These are phyloP conservation scores for Fraxinus sp. DNA, from an alignment of 305 asterid species.

Conservation along the genomic window DNA sequence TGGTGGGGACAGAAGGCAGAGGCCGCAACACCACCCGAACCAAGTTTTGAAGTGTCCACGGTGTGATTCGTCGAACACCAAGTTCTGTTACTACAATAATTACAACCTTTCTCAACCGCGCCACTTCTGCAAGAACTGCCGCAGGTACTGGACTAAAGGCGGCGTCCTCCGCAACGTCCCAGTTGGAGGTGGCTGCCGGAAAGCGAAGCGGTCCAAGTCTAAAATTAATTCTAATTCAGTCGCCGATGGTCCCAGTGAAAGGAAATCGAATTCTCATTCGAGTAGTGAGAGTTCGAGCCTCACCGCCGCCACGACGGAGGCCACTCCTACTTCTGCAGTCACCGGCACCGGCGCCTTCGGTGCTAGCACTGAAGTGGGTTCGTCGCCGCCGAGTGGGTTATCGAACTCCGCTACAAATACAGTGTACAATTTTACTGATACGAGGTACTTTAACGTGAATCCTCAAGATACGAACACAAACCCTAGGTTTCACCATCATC, in stretches of 20 bases:
- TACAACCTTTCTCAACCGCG: slow-evolving; percentile 9
- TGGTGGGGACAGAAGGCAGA: background rate
- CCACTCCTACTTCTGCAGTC: background rate
- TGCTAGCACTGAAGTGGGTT: background rate
- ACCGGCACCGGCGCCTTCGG: background rate
- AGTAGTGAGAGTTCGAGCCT: slow-evolving; percentile 4
- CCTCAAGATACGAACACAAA: background rate
- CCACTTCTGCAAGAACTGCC: slow-evolving; percentile 10
- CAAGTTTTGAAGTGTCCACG: slow-evolving; percentile 7
- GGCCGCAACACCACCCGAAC: background rate
- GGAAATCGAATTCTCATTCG: background rate
- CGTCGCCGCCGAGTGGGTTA: background rate
- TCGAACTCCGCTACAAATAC: background rate
- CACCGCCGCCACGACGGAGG: background rate
- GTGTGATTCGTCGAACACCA: background rate
- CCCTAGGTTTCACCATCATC: background rate
- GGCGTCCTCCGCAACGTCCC: slow-evolving; percentile 6
- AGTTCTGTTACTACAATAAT: slow-evolving; percentile 8
- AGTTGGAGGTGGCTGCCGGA: slow-evolving; percentile 4
- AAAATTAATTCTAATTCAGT: background rate
- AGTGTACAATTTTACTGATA: background rate
- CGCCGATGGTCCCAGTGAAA: background rate
- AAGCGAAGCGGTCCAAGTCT: background rate
- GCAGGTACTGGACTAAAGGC: slow-evolving; percentile 7
- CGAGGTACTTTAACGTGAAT: background rate